phyloP scores from a whole-genome alignment of 257 asterid species.

The Ballota nigra region DNA sequence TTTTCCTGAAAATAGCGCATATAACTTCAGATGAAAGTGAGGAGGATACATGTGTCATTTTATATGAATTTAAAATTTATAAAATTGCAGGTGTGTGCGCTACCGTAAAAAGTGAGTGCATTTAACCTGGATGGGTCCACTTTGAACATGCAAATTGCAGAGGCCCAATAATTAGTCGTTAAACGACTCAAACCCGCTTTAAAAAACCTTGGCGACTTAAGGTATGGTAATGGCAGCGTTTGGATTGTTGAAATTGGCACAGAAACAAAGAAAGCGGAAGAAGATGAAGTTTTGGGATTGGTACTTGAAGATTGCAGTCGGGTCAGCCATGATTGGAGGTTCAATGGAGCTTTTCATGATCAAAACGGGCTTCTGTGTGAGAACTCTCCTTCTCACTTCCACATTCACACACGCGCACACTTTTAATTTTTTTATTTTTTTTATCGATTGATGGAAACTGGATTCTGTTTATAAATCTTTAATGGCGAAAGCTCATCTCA shows the following conservation, averaged over 20 bases:
- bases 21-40: too few species aligned
- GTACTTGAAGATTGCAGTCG: constrained; percentile 77
- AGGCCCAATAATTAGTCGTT: background rate
- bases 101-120: too few species aligned
- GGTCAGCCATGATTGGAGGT: constrained; percentile 74
- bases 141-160: background rate
- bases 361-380: constrained; percentile 94
- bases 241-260: background rate
- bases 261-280: background rate
- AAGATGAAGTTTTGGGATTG: constrained; percentile 69
- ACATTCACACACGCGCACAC: background rate
- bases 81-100: too few species aligned
- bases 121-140: background rate
- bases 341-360: constrained; percentile 96
- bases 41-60: too few species aligned
- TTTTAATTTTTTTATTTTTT: background rate
- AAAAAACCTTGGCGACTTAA: background rate
- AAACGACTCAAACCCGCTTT: background rate
- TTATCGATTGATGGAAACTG: background rate
- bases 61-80: too few species aligned
- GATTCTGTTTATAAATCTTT: background rate
- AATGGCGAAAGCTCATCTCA: constrained; percentile 5
- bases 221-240: background rate
- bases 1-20: too few species aligned
- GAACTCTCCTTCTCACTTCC: constrained; percentile 43